Conservation (phyloP, 2,329 filamentous ascomycete genomes). For the Onygenales sp. region DNA sequence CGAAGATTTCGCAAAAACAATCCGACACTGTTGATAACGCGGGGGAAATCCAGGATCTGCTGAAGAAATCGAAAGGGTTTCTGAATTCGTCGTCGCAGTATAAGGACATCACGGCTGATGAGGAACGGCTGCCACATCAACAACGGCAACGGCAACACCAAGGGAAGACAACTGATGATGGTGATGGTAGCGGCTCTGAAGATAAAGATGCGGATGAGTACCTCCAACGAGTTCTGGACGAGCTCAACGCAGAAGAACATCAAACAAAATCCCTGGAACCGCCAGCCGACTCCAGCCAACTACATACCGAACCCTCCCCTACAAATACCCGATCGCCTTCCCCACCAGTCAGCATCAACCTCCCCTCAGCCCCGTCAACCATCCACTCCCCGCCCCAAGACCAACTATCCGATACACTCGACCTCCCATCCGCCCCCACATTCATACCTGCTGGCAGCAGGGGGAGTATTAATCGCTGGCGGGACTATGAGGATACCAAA, state of each 20-base stretch:
- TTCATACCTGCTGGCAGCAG: slow-evolving; percentile 5
- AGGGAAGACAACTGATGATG: slow-evolving; percentile 1
- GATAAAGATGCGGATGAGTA: slow-evolving; percentile 19
- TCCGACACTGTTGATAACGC: background rate
- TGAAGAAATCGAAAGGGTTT: slow-evolving; percentile 16
- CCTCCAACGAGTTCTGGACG: slow-evolving; percentile 20
- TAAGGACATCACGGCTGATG: background rate
- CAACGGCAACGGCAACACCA: too few relatives aligned
- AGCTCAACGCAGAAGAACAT: slow-evolving; percentile 10
- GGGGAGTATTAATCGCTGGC: slow-evolving; percentile 17
- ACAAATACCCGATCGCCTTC: background rate
- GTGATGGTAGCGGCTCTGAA: background rate
- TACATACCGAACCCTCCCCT: background rate
- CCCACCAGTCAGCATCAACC: background rate
- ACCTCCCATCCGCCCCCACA: slow-evolving; percentile 19
- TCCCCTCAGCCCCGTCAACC: slow-evolving; percentile 5
- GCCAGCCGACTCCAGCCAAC: background rate
- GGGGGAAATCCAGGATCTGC: slow-evolving; percentile 2
- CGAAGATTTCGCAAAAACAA: slow-evolving; percentile 4
- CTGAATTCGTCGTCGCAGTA: slow-evolving; percentile 20
- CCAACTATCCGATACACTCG: slow-evolving; percentile 9
- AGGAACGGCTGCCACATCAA: too few relatives aligned
- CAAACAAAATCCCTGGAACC: background rate
- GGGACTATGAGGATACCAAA: slow-evolving; percentile 50
- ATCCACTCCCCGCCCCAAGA: slow-evolving; percentile 9